These are phyloP conservation scores for Penicillium coffeae DNA, from an alignment of 495 filamentous ascomycete species.

Conservation along the genomic window DNA sequence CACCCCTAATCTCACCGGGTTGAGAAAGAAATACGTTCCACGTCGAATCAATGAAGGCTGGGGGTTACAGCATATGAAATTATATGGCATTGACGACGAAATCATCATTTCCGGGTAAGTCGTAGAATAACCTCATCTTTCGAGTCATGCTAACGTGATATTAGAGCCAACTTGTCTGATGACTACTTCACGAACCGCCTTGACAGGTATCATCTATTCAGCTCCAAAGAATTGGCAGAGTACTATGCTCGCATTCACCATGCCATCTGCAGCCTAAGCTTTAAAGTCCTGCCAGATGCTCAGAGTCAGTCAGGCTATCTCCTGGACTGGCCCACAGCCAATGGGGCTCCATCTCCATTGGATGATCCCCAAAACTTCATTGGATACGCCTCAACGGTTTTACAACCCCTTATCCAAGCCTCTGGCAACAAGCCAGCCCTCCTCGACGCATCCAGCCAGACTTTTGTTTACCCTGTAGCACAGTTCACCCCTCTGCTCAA, in stretches of 20 bases:
- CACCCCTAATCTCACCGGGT: constrained; percentile 88
- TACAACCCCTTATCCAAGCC: constrained; percentile 63
- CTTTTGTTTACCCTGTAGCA: constrained; percentile 75
- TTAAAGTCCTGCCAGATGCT: constrained; percentile 62
- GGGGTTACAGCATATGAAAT: constrained; percentile 98
- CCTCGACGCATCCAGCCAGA: constrained; percentile 47
- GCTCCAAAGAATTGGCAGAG: constrained; percentile 68
- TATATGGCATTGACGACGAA: constrained; percentile 95
- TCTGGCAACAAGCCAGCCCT: constrained; percentile 25
- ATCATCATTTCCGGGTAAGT: constrained; percentile 85
- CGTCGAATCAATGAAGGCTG: constrained; percentile 95
- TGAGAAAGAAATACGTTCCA: constrained; percentile 78
- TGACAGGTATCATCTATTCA: constrained; percentile 91
- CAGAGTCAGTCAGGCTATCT: constrained; percentile 58
- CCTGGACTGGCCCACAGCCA: constrained; percentile 74
- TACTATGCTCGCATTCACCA: constrained; percentile 78
- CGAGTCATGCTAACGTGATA: constrained; percentile 2
- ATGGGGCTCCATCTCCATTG: constrained; percentile 68
- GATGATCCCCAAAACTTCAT: constrained; percentile 65
- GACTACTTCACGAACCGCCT: constrained; percentile 97
- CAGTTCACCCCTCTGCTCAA: constrained; percentile 81
- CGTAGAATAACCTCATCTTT: background rate
- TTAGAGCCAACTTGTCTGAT: constrained; percentile 79
- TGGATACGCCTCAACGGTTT: constrained; percentile 56
- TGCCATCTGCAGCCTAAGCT: constrained; percentile 75